These are phyloP conservation scores for Globisporangium canariense DNA, from an alignment of 352 stramenopile species.

Conservation along the genomic window DNA sequence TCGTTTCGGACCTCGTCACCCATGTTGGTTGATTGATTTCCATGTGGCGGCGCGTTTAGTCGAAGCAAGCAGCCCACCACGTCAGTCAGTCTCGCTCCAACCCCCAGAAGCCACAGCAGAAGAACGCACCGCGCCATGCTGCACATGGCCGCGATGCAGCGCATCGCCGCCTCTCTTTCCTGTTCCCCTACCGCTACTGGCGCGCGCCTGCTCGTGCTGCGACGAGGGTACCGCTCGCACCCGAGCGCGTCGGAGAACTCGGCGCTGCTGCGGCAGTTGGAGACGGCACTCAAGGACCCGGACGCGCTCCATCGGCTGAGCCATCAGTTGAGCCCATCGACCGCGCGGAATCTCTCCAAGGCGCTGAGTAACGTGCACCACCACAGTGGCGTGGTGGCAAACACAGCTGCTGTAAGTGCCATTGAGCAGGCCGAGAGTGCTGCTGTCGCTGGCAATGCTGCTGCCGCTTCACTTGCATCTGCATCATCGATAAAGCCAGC, in stretches of 20 bases:
- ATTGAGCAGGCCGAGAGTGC: constrained; percentile 1
- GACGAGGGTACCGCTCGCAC: constrained; percentile 6
- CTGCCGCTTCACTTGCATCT: background rate
- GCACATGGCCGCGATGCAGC: background rate
- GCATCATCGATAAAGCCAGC: constrained; percentile 6
- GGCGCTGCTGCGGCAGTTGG: constrained; percentile 39
- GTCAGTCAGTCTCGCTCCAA: background rate
- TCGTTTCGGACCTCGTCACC: background rate
- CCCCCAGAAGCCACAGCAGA: background rate
- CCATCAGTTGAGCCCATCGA: constrained; percentile 43
- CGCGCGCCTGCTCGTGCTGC: background rate
- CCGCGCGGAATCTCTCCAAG: constrained; percentile 43
- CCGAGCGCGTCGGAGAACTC: constrained; percentile 29
- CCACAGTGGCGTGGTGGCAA: background rate
- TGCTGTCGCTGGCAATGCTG: background rate
- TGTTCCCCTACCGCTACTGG: background rate
- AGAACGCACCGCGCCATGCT: background rate
- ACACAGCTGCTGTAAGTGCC: background rate
- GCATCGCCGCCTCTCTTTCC: too few relatives aligned
- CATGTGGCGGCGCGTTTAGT: background rate
- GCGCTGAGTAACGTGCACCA: constrained; percentile 31
- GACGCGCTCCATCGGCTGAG: constrained; percentile 30
- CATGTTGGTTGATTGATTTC: background rate
- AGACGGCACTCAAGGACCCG: constrained; percentile 34
- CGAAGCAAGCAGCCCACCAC: background rate